phyloP scores from a whole-genome alignment of 1,139 yeast species.

The Yamadazyma sp. region DNA sequence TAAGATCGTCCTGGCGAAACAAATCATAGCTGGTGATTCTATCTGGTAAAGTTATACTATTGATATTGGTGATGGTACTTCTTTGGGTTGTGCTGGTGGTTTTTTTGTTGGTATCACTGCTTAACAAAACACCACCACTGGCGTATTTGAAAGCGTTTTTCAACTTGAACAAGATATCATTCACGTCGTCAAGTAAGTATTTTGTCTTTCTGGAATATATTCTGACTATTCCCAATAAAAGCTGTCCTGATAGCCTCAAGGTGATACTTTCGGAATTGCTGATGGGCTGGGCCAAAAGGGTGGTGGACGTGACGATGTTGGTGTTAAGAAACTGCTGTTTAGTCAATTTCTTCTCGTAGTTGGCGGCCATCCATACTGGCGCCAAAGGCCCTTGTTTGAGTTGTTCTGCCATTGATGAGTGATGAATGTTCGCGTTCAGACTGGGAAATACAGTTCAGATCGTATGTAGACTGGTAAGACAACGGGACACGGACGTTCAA shows the following conservation, averaged over 20 bases:
- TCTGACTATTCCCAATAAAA: constrained; percentile 83
- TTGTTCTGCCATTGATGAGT: constrained; percentile 1
- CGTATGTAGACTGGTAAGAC: too few species aligned
- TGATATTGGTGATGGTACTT: constrained; percentile 38
- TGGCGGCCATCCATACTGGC: constrained; percentile 92
- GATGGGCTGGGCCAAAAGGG: constrained; percentile 16
- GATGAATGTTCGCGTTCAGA: neutral
- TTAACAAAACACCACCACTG: constrained; percentile 36
- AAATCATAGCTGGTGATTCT: constrained; percentile 79
- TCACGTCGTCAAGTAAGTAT: constrained; percentile 80
- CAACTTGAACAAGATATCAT: constrained; percentile 71
- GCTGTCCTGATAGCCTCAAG: constrained; percentile 82
- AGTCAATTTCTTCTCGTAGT: constrained; percentile 76
- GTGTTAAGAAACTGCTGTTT: constrained; percentile 75
- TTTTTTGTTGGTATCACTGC: constrained; percentile 36
- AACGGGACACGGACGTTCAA: too few species aligned
- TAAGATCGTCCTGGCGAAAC: constrained; percentile 62
- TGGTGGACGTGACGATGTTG: constrained; percentile 59
- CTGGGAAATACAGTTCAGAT: neutral
- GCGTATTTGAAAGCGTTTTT: constrained; percentile 65
- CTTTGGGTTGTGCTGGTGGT: constrained; percentile 40
- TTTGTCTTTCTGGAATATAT: constrained; percentile 87
- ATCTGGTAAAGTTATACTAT: constrained; percentile 64
- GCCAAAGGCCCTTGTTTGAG: constrained; percentile 72
- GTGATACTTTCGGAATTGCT: constrained; percentile 48